Base-by-base conservation (phyloP, 2,329 filamentous ascomycete genomes). In the Talaromyces sp. region DNA sequence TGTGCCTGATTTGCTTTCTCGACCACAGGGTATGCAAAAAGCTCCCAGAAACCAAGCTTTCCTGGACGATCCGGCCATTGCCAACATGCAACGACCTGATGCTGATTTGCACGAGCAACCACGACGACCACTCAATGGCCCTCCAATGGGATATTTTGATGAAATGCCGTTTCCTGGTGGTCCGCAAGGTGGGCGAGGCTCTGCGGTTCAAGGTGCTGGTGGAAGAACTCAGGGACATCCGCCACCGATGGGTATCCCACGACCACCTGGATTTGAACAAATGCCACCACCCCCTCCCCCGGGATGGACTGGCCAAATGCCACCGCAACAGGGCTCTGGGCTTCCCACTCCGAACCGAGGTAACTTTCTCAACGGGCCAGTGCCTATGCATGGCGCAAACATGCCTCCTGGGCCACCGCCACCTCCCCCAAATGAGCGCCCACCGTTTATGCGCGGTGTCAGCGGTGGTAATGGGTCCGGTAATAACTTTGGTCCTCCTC, bases 201-300 rank as follows among this genome's bases (percentile, higher is more conserved):
- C 52, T 46, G 54, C 59, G 7, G 54, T 43, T 10, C 59, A 49
- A 35, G 51, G 50, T 49, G 43, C 49, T 19, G 54, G 60, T 14
- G 32, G 56, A 14, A 54, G 58, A 11, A 26, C 60, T 41, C 56
- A 55, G 29, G 31, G 54, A 26, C 57, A 52, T 17, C 56, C 46
- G 69, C 70, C 56, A 64, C 69, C 24, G 73, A 54, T 78, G 70
- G 73, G 72, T 24, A 69, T 80, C 31, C 77, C 76, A 62, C 70
- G 77, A 60, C 77, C 78, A 46, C 77, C 76, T 35, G 78, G 77
- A 21, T 72, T 80, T 50, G 76, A 78, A 24, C 75, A 78, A 58
- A 63, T 77, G 63, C 73, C 73, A 26, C 54, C 61, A 32, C 49
- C 38, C 2, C 31, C 56, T 17, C 73, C 73, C 49, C 73, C 74